Conservation (phyloP, 805 yeast species). For the Saturnispora sanitii region DNA sequence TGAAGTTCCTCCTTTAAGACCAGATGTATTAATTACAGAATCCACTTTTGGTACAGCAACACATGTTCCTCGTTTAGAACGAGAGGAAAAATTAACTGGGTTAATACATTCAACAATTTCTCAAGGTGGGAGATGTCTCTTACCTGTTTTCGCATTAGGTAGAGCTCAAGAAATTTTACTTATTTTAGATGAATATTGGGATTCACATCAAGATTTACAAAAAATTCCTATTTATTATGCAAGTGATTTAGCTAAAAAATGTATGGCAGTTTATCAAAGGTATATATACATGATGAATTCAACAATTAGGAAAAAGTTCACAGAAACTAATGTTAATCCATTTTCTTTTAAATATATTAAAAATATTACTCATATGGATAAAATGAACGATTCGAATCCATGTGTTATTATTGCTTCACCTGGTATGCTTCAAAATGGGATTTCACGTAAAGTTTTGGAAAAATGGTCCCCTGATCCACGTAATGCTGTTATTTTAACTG, state of each 20-base stretch:
- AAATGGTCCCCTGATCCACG: slow-evolving; percentile 97
- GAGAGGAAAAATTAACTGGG: slow-evolving; percentile 73
- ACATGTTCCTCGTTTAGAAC: slow-evolving; percentile 80
- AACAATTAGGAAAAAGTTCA: slow-evolving; percentile 61
- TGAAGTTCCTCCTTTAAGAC: slow-evolving; percentile 79
- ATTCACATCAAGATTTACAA: slow-evolving; percentile 69
- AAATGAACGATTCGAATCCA: slow-evolving; percentile 88
- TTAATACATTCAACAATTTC: slow-evolving; percentile 73
- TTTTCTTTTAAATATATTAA: slow-evolving; percentile 81
- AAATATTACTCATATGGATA: slow-evolving; percentile 68
- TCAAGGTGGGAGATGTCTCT: slow-evolving; percentile 83
- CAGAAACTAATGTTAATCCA: slow-evolving; percentile 78
- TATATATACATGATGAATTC: slow-evolving; percentile 98
- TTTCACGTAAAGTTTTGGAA: slow-evolving; percentile 82
- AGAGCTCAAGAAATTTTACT: slow-evolving; percentile 90
- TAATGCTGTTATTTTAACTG: slow-evolving; percentile 80
- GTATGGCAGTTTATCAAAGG: slow-evolving; percentile 96
- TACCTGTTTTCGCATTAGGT: slow-evolving; percentile 95
- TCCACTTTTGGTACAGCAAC: slow-evolving; percentile 98
- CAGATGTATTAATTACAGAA: slow-evolving; percentile 87
- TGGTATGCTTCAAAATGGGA: slow-evolving; percentile 96
- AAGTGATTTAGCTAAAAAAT: slow-evolving; percentile 84
- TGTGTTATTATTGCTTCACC: slow-evolving; percentile 96
- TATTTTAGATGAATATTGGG: slow-evolving; percentile 94
- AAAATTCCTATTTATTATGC: slow-evolving; percentile 82